phyloP scores from a whole-genome alignment of 768 basidiomycete species.

The Daedaleopsis nitida region DNA sequence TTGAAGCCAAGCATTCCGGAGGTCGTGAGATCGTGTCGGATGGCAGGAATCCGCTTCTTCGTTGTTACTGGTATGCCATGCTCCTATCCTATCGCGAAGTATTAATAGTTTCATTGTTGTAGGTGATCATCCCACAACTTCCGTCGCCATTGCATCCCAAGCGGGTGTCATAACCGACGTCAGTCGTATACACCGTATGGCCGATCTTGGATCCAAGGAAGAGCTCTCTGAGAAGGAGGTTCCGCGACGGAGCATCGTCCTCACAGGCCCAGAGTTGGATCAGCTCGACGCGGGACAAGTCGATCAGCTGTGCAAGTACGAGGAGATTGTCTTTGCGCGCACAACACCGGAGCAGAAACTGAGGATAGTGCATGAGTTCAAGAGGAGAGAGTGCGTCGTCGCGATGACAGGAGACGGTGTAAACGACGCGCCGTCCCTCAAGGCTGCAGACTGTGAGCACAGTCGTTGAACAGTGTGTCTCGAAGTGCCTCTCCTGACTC shows the following conservation, averaged over 20 bases:
- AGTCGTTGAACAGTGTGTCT: not conserved
- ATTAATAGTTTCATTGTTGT: not conserved
- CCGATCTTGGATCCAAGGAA: constrained; percentile 33
- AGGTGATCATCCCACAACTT: constrained; percentile 59
- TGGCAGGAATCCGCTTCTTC: constrained; percentile 60
- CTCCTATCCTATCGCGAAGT: not conserved
- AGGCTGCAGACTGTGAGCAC: constrained; percentile 45
- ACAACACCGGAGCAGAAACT: constrained; percentile 65
- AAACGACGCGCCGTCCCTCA: constrained; percentile 57
- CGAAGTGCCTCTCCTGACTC: not conserved
- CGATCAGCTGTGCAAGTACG: constrained; percentile 31
- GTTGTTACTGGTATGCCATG: constrained; percentile 52
- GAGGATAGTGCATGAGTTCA: constrained; percentile 60
- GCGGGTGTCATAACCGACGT: constrained; percentile 57
- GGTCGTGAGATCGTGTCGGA: constrained; percentile 47
- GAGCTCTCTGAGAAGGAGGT: constrained; percentile 18
- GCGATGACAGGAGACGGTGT: constrained; percentile 69
- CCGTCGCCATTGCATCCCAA: constrained; percentile 59
- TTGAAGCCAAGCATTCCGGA: constrained; percentile 55
- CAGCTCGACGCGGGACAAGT: constrained; percentile 18
- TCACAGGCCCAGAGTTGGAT: constrained; percentile 41
- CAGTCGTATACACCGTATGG: constrained; percentile 20
- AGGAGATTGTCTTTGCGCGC: constrained; percentile 58
- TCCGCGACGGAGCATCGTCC: constrained; percentile 37
- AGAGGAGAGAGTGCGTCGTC: constrained; percentile 49